These are phyloP conservation scores for Pythium utonaiense DNA, from an alignment of 352 stramenopile genomes.

Conservation along the genomic window DNA sequence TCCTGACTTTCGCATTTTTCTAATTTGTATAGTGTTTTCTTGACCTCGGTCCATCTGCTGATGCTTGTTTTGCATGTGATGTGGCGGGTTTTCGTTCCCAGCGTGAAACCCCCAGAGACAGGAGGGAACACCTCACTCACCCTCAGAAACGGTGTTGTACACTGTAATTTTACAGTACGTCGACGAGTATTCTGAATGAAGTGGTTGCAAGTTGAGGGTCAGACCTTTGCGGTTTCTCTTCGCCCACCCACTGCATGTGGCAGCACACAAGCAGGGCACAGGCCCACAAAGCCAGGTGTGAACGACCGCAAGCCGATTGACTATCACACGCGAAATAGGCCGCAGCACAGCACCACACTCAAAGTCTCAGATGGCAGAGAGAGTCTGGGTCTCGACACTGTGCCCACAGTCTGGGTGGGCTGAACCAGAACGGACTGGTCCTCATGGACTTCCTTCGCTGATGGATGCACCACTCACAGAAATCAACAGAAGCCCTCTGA, in stretches of 20 bases:
- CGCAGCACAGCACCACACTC: background rate
- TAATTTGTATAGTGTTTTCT: background rate
- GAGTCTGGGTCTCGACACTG: background rate
- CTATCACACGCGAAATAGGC: slow-evolving; percentile 2
- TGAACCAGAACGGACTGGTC: no score
- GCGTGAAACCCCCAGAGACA: slow-evolving; percentile 20
- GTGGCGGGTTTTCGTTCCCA: slow-evolving; percentile 5
- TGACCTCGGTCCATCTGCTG: background rate
- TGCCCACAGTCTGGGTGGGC: no score
- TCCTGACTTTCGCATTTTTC: slow-evolving; percentile 4
- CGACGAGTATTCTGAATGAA: slow-evolving; percentile 3
- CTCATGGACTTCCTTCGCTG: no score
- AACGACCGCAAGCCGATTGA: background rate
- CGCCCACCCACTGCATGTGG: background rate
- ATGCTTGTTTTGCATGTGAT: slow-evolving; percentile 1
- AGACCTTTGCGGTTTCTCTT: background rate
- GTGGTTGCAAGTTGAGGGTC: slow-evolving; percentile 1
- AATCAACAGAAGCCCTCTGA: no score
- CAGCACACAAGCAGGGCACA: background rate
- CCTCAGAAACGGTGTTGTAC: slow-evolving; percentile 6
- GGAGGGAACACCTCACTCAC: background rate
- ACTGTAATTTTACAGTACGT: no score
- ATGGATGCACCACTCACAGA: no score
- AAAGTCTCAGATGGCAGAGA: background rate
- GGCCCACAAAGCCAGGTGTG: background rate